These are phyloP conservation scores for Termitomyces sp. DNA, from an alignment of 768 basidiomycete species.

Conservation along the genomic window DNA sequence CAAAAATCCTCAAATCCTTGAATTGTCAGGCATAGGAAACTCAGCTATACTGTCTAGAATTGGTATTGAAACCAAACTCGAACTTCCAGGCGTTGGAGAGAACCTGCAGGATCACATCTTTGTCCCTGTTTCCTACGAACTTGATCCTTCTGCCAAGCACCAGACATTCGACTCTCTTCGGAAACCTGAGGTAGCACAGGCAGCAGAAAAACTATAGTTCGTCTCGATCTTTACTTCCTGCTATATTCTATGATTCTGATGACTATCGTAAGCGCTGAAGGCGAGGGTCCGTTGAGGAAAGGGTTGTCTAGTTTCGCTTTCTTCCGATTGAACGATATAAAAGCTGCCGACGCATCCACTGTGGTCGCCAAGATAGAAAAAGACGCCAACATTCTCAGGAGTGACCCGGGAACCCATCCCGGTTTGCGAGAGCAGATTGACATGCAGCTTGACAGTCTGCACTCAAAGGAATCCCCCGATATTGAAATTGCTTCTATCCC, in stretches of 20 bases:
- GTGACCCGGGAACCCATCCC: conserved; percentile 18
- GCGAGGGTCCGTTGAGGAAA: conserved; percentile 19
- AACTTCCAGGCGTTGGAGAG: conserved; percentile 14
- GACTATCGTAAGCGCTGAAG: conserved; percentile 13
- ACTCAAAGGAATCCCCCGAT: conserved; percentile 19
- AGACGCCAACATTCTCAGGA: conserved; percentile 18
- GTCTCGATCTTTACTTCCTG: not conserved
- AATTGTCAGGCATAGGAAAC: conserved; percentile 15
- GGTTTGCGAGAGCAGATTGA: conserved; percentile 34
- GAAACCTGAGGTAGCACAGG: conserved; percentile 1
- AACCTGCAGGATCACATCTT: conserved; percentile 14
- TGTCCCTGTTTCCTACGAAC: conserved; percentile 4
- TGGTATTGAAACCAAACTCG: conserved; percentile 9
- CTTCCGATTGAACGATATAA: conserved; percentile 18
- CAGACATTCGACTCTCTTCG: conserved; percentile 5
- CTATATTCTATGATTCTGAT: not conserved
- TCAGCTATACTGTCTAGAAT: conserved; percentile 4
- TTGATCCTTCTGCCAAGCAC: conserved; percentile 3
- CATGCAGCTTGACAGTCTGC: conserved; percentile 25
- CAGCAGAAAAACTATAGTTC: conserved; percentile 4
- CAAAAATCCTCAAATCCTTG: conserved; percentile 15
- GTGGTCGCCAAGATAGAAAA: conserved; percentile 17
- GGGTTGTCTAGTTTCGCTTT: conserved; percentile 23
- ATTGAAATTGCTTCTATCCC: conserved; percentile 20
- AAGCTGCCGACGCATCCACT: conserved; percentile 11